Conservation (phyloP, 306 rosid genomes). For the Ammopiptanthus mongolicus region DNA sequence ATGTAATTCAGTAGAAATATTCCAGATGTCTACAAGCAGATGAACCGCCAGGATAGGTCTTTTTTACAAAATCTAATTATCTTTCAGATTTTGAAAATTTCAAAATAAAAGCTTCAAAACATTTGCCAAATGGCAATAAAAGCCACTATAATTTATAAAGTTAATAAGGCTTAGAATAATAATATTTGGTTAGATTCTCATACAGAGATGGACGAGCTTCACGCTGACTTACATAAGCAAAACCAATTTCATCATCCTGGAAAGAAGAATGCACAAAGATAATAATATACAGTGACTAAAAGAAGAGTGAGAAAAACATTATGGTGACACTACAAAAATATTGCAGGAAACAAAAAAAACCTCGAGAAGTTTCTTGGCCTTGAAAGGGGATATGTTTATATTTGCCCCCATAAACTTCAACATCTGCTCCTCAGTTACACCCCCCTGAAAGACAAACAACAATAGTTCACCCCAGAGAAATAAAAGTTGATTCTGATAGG, state of each 20-base stretch:
- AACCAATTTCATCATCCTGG: constrained; percentile 87
- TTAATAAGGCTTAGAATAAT: constrained; percentile 2
- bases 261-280: constrained; percentile 16
- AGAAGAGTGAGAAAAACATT: constrained; percentile 3
- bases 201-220: constrained; percentile 92
- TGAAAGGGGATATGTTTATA: constrained; percentile 51
- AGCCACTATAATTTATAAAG: neutral
- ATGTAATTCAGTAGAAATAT: neutral
- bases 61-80: neutral
- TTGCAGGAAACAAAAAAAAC: constrained; percentile 34
- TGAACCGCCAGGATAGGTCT: neutral
- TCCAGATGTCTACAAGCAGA: constrained; percentile 4
- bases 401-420: constrained; percentile 93
- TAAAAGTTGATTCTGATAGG: neutral
- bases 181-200: constrained; percentile 44
- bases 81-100: neutral
- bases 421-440: constrained; percentile 95
- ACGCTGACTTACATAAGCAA: constrained; percentile 87
- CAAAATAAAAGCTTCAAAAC: constrained; percentile 2
- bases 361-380: constrained; percentile 86
- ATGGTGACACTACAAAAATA: constrained; percentile 6
- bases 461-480: neutral
- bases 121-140: neutral
- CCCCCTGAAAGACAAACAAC: constrained; percentile 54
- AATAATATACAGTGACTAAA: neutral